Conservation (phyloP, 768 basidiomycete genomes). For the Serendipita sp. region DNA sequence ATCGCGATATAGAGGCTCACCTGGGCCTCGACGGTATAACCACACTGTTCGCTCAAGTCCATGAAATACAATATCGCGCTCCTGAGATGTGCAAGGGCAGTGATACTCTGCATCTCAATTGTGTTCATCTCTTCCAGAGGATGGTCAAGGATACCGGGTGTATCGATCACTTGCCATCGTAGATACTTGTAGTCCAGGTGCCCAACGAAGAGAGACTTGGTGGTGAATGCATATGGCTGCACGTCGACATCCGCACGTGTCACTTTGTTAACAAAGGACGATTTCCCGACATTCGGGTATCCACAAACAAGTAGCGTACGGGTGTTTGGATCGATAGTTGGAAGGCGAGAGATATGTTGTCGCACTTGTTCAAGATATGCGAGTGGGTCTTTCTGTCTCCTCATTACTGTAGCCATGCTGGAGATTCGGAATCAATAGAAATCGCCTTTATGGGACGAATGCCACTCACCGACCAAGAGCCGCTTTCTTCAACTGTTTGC, state of each 20-base stretch:
- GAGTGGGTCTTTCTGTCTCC: slow-evolving; percentile 92
- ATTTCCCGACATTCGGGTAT: slow-evolving; percentile 99
- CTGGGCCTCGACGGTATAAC: slow-evolving; percentile 92
- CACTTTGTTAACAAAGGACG: slow-evolving; percentile 98
- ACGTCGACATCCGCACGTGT: slow-evolving; percentile 98
- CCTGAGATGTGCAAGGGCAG: slow-evolving; percentile 90
- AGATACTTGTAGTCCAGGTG: slow-evolving; percentile 99
- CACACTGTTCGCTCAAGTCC: slow-evolving; percentile 97
- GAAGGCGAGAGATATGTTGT: slow-evolving; percentile 96
- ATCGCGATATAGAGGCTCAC: slow-evolving; percentile 26
- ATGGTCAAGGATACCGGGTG: slow-evolving; percentile 94
- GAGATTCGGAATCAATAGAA: not conserved
- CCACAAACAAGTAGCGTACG: slow-evolving; percentile 95
- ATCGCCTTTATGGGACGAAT: not conserved
- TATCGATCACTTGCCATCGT: slow-evolving; percentile 99
- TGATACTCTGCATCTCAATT: slow-evolving; percentile 99
- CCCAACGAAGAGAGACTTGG: slow-evolving; percentile 94
- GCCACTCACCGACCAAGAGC: slow-evolving; percentile 79
- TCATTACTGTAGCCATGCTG: slow-evolving; percentile 98
- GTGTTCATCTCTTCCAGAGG: slow-evolving; percentile 99
- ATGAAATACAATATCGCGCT: slow-evolving; percentile 94
- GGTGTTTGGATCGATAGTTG: slow-evolving; percentile 95
- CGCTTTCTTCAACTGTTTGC: slow-evolving; percentile 95
- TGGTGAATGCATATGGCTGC: slow-evolving; percentile 98
- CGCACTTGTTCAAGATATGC: slow-evolving; percentile 98